These are phyloP conservation scores for Pseudogymnoascus sp. DNA, from an alignment of 2,329 filamentous ascomycete species.

Conservation along the genomic window DNA sequence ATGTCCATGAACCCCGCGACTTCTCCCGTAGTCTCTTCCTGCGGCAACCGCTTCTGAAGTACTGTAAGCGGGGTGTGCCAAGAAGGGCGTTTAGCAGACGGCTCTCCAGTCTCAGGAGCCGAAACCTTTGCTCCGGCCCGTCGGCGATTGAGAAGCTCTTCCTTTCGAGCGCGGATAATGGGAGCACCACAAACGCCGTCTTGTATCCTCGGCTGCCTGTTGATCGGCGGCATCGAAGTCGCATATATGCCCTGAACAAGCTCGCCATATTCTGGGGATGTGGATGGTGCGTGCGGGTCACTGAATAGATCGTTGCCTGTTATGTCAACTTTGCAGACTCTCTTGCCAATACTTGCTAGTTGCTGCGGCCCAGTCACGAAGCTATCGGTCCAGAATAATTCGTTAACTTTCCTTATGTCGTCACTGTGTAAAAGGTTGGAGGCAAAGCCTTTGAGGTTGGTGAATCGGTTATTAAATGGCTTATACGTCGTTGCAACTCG, in stretches of 20 bases:
- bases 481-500: not conserved
- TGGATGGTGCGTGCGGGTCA: not conserved
- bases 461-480: not conserved
- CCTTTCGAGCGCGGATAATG: not conserved
- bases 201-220: not conserved
- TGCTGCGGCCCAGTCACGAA: not conserved
- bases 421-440: not conserved
- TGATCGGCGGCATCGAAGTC: not conserved
- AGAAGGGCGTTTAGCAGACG: not conserved
- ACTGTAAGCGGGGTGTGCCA: not conserved
- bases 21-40: not conserved
- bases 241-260: not conserved
- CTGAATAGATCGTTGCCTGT: not conserved
- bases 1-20: not conserved
- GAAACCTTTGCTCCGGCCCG: not conserved
- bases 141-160: not conserved
- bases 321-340: not conserved
- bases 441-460: not conserved
- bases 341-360: not conserved
- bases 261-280: not conserved
- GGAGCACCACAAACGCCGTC: not conserved
- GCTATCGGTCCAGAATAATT: not conserved
- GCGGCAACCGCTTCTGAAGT: not conserved
- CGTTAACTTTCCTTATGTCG: not conserved
- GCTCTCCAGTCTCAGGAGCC: not conserved